Evolutionary conservation across 1,284 basidiomycete genomes (phyloP).

Genomic region (Phlebopus sp.): DNA sequence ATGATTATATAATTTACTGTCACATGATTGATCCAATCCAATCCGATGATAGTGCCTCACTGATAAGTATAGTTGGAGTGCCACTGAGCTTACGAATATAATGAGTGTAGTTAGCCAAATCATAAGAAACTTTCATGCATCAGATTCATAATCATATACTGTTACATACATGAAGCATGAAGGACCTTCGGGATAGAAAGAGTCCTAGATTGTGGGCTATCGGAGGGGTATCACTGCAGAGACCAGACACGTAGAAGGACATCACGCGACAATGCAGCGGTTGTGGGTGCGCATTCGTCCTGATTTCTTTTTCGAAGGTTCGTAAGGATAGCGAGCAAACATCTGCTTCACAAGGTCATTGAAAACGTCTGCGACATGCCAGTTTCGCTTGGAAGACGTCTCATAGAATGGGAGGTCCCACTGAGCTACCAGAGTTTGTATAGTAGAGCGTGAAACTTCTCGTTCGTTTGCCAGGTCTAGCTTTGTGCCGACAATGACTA

Average conservation of each 20-base stretch:
- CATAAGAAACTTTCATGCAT: too few relatives aligned
- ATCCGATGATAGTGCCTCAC: too few relatives aligned
- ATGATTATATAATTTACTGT: constrained; percentile 9
- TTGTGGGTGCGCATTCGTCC: constrained; percentile 33
- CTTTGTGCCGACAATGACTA: constrained; percentile 88
- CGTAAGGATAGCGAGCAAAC: constrained; percentile 59
- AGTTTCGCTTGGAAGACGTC: constrained; percentile 79
- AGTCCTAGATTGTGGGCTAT: neutral
- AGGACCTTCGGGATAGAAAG: too few relatives aligned
- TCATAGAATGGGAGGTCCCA: constrained; percentile 84
- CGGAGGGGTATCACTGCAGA: constrained; percentile 14
- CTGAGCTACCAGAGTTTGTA: constrained; percentile 59
- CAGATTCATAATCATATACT: too few relatives aligned
- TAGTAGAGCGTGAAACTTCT: constrained; percentile 68
- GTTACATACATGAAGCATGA: too few relatives aligned
- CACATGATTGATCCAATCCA: too few relatives aligned
- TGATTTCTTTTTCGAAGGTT: constrained; percentile 38
- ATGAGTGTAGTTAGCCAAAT: too few relatives aligned
- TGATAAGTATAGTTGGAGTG: too few relatives aligned
- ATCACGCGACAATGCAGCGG: constrained; percentile 61
- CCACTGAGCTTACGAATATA: too few relatives aligned
- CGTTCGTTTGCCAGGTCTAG: constrained; percentile 80
- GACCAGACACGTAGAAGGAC: neutral
- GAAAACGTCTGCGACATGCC: constrained; percentile 78
- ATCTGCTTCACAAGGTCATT: constrained; percentile 77